Conservation (phyloP, 495 filamentous ascomycete genomes). For the Neurospora pannonica region DNA sequence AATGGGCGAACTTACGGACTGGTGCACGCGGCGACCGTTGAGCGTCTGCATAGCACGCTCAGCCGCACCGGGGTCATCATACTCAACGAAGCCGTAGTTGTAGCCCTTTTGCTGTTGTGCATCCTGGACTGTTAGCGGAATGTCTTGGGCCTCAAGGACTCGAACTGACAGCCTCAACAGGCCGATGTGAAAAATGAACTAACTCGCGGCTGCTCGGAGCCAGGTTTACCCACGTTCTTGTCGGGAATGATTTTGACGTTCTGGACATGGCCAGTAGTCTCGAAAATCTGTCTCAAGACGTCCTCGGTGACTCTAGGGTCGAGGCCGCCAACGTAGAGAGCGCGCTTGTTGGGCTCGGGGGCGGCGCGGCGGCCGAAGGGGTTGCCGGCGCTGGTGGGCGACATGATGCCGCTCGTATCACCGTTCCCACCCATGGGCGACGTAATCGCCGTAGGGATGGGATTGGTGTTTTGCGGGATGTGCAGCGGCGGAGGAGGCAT, state of each 20-base stretch:
- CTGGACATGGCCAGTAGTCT: conserved; percentile 95
- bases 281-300: conserved; percentile 94
- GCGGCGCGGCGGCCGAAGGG: conserved; percentile 85
- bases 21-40: conserved; percentile 90
- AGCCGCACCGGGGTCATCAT: conserved; percentile 92
- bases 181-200: neutral
- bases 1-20: conserved; percentile 55
- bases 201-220: neutral
- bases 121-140: neutral
- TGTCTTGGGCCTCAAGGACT: neutral
- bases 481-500: conserved; percentile 91
- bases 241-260: conserved; percentile 99
- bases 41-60: conserved; percentile 96
- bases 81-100: conserved; percentile 99
- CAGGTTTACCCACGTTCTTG: conserved; percentile 68
- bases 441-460: conserved; percentile 86
- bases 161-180: neutral
- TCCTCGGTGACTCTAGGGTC: conserved; percentile 96
- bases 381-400: conserved; percentile 60
- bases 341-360: conserved; percentile 97
- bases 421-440: conserved; percentile 65
- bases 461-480: conserved; percentile 94
- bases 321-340: conserved; percentile 90
- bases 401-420: conserved; percentile 61
- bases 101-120: conserved; percentile 70